Conservation (phyloP, 768 basidiomycete genomes). For the Tylopilus sp. region DNA sequence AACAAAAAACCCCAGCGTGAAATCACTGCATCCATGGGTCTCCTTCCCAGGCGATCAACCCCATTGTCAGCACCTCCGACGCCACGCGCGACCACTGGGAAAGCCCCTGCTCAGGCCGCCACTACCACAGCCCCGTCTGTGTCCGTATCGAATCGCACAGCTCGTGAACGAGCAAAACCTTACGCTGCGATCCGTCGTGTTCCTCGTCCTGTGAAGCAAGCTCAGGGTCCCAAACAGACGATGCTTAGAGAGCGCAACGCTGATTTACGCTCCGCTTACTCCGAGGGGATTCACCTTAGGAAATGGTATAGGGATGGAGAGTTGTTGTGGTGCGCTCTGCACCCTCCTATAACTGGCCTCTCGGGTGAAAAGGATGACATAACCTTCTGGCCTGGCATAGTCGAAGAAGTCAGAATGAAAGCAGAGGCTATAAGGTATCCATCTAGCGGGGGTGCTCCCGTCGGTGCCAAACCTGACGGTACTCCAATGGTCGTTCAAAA, state of each 20-base stretch:
- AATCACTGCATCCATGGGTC: conserved; percentile 60
- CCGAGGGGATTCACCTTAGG: conserved; percentile 43
- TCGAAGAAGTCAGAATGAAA: conserved; percentile 55
- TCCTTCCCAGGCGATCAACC: conserved; percentile 35
- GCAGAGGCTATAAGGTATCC: conserved; percentile 37
- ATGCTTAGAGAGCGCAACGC: conserved; percentile 61
- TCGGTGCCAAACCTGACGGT: conserved; percentile 1
- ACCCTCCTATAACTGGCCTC: conserved; percentile 44
- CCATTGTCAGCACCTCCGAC: conserved; percentile 24
- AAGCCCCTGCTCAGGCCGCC: not conserved
- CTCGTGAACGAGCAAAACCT: conserved; percentile 31
- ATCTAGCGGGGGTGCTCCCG: not conserved
- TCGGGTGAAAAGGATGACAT: conserved; percentile 44
- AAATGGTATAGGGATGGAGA: conserved; percentile 69
- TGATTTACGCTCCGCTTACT: conserved; percentile 59
- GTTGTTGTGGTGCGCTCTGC: conserved; percentile 65
- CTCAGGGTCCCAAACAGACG: conserved; percentile 41
- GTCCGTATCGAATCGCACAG: conserved; percentile 7
- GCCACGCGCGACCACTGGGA: conserved; percentile 13
- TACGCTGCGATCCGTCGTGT: conserved; percentile 41
- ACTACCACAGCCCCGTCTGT: conserved; percentile 18
- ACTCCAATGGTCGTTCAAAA: conserved; percentile 1
- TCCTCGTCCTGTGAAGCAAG: conserved; percentile 33
- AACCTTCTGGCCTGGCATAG: conserved; percentile 69
- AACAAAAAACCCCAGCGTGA: conserved; percentile 63